A percentile compares a stretch with the other conserved stretches of the same genome.
phyloP scores from a whole-genome alignment of 1,284 basidiomycete species.

The Taiwanofungus camphoratus region DNA sequence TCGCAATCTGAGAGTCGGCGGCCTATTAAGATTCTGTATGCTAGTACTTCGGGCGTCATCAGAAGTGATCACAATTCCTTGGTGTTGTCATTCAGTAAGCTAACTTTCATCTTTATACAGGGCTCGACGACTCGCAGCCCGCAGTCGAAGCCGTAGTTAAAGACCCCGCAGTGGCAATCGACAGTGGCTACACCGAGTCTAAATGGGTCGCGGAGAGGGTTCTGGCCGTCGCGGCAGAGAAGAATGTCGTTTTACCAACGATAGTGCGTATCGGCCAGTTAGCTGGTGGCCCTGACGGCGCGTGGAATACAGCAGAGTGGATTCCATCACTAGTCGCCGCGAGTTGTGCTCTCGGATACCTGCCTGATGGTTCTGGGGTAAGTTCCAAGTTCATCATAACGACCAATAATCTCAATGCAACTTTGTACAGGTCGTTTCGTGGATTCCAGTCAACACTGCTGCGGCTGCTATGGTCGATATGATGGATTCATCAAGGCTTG shows the following conservation, averaged over 20 bases:
- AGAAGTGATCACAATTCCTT: not conserved
- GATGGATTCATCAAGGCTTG: slow-evolving; percentile 5
- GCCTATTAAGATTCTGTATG: not conserved
- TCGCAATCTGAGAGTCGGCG: not conserved
- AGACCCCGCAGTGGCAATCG: slow-evolving; percentile 15
- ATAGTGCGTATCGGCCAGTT: slow-evolving; percentile 7
- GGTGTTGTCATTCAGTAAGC: not conserved
- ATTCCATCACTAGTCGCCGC: slow-evolving; percentile 4
- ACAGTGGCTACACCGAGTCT: slow-evolving; percentile 19
- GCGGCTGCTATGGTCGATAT: slow-evolving; percentile 16
- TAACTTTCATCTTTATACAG: not conserved
- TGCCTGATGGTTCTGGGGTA: slow-evolving; percentile 3
- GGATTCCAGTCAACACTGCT: slow-evolving; percentile 18
- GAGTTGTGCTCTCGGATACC: slow-evolving; percentile 3
- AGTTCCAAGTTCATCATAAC: not conserved
- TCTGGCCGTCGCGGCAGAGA: slow-evolving; percentile 11
- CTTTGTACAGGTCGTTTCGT: slow-evolving; percentile 10
- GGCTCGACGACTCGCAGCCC: slow-evolving; percentile 8
- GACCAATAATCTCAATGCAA: not conserved
- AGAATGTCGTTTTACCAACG: not conserved
- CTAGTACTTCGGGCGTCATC: slow-evolving; percentile 5
- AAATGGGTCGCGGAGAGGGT: slow-evolving; percentile 25
- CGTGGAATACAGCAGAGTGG: slow-evolving; percentile 8
- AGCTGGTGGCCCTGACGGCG: slow-evolving; percentile 5
- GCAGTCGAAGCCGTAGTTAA: slow-evolving; percentile 4